Percentiles rank a stretch among this genome's conserved stretches.
Conservation (phyloP, 2,329 filamentous ascomycete genomes). For the Verticillium nubilum region DNA sequence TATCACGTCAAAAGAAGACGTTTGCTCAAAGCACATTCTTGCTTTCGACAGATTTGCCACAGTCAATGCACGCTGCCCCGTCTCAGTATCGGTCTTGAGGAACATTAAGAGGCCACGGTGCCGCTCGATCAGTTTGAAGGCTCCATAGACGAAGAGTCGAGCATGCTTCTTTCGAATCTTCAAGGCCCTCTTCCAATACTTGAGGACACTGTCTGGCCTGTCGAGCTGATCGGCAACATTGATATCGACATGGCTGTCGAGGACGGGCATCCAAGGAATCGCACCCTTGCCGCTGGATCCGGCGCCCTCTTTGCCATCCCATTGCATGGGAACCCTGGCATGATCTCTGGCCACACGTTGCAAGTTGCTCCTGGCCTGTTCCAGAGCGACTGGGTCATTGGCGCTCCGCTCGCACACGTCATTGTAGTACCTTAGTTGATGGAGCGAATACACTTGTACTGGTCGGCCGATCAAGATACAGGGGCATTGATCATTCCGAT, state of each 20-base stretch:
- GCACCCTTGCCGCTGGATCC: constrained; percentile 34
- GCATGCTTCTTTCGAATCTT: not conserved
- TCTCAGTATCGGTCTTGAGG: not conserved
- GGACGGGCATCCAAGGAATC: constrained; percentile 37
- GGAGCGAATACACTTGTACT: constrained; percentile 32
- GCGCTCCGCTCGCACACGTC: constrained; percentile 40
- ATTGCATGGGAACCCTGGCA: constrained; percentile 61
- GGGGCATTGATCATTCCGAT: constrained; percentile 60
- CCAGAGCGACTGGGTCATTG: constrained; percentile 26
- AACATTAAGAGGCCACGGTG: not conserved
- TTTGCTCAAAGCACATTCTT: not conserved
- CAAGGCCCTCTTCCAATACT: not conserved
- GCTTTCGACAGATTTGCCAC: not conserved
- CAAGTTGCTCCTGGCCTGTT: constrained; percentile 25
- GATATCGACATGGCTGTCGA: constrained; percentile 52
- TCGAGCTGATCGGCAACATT: constrained; percentile 52
- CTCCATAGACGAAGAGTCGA: not conserved
- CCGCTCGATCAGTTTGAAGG: not conserved
- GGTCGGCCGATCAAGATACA: constrained; percentile 32
- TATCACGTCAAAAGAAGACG: not conserved
- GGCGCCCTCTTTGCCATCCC: constrained; percentile 37
- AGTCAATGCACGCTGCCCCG: not conserved
- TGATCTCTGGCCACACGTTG: constrained; percentile 49
- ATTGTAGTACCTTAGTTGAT: constrained; percentile 48
- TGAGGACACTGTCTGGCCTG: constrained; percentile 23